A percentile compares a stretch with the other conserved stretches of the same genome.
phyloP scores from a whole-genome alignment of 2,329 filamentous ascomycete genomes.

The Diatrype stigma region DNA sequence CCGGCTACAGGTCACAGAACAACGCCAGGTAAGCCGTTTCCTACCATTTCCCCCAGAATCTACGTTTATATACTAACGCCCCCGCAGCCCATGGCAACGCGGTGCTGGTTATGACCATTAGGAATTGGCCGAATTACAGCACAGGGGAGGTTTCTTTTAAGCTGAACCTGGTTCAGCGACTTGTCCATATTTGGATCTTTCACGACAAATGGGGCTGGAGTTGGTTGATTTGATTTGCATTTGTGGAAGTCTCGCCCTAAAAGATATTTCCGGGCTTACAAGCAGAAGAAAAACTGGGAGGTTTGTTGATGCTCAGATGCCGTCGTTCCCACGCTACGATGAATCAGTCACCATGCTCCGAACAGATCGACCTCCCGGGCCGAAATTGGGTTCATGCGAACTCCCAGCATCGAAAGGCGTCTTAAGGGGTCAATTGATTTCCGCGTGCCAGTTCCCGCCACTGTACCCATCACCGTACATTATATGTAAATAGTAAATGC shows the following conservation, averaged over 20 bases:
- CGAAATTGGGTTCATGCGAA: conserved; percentile 4
- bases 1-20: conserved; percentile 36
- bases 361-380: neutral
- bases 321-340: neutral
- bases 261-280: conserved; percentile 16
- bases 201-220: conserved; percentile 26
- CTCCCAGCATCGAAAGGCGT: neutral
- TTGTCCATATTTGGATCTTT: conserved; percentile 24
- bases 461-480: neutral
- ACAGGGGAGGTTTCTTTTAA: conserved; percentile 23
- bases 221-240: conserved; percentile 26
- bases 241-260: conserved; percentile 15
- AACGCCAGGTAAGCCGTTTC: conserved; percentile 39
- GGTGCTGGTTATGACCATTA: conserved; percentile 52
- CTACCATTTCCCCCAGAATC: neutral
- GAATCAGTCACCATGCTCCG: neutral
- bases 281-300: conserved; percentile 10
- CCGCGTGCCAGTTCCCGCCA: neutral
- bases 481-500: neutral
- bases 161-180: conserved; percentile 14
- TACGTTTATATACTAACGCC: conserved; percentile 15
- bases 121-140: conserved; percentile 14
- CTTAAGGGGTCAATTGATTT: neutral
- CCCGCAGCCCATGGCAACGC: conserved; percentile 49
- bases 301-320: conserved; percentile 4